Evolutionary conservation across 2,329 filamentous ascomycete species (phyloP), one percentile per base, ranked within the genome.

Genomic region (Beauveria pseudobassiana): DNA sequence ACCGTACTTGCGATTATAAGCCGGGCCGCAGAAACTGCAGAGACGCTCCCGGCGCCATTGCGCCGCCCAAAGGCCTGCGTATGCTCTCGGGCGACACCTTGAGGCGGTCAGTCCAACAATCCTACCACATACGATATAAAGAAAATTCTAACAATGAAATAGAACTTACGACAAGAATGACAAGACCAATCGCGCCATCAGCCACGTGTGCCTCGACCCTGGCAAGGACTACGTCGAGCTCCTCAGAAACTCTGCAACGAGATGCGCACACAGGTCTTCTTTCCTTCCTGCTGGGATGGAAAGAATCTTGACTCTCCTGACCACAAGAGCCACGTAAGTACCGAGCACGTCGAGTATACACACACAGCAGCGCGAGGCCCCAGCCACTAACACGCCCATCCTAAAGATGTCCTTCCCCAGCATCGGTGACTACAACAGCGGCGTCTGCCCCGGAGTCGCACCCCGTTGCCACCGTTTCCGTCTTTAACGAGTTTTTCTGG

Each of bases 211-310:
- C 66, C 75, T 87, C 12, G 77, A 77, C 55, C 73, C 70, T 12
- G 70, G 70, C 18, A 71, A 74, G 45, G 79, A 85, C 59, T 80
- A 76, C 2, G 74, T 75, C n/a, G 73, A 75, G 10, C 77, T 89
- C 38, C 84, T 1, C 77, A 77, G 64, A 76, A 77, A 63, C 81
- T 80, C 62, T 87, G 85, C 68, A 70, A 77, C 42, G 77, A 82
- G 48, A 74, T 80, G 22, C 78, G 82, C 45, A 75, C 79, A 16
- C 80, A 86, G 66, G 74, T 85, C 22, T 80, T 79, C 68, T 86
- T 87, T 69, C 84, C 83, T 1, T 79, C 79, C 4, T 87, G 85
- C 75, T 87, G 85, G 85, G 78, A 88, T 63, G 85, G 85, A 40
- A 73, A 75, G 50, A 79, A 85, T 64, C 67, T 83, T 24, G 83